These are phyloP conservation scores for Vitis hybrid DNA, from an alignment of 177 flowering plant species.

Conservation along the genomic window DNA sequence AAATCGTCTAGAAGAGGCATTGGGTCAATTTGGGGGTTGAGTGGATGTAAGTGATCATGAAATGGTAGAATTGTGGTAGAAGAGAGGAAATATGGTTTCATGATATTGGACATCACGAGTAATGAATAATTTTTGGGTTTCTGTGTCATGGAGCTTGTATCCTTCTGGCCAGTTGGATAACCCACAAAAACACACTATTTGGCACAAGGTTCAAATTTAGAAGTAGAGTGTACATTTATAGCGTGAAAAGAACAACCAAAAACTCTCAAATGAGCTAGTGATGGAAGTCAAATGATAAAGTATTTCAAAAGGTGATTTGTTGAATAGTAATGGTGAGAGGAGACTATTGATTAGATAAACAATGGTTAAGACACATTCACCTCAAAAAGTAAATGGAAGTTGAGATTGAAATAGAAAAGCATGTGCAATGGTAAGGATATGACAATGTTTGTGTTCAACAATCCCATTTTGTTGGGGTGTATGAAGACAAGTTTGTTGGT, in stretches of 20 bases:
- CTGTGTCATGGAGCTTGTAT: neutral
- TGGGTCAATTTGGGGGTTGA: no score
- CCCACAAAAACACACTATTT: neutral
- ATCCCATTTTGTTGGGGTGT: constrained; percentile 12
- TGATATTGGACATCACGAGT: constrained; percentile 12
- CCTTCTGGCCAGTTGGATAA: constrained; percentile 3
- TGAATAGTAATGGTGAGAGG: neutral
- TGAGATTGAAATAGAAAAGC: neutral
- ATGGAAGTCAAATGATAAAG: constrained; percentile 9
- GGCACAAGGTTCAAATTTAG: constrained; percentile 10
- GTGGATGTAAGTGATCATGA: no score
- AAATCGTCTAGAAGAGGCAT: no score
- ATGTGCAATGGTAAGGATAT: constrained; percentile 9
- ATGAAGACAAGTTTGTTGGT: constrained; percentile 5
- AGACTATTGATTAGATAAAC: neutral
- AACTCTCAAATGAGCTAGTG: constrained; percentile 6
- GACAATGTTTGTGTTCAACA: constrained; percentile 5
- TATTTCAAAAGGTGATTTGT: no score
- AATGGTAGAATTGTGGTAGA: no score
- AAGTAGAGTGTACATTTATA: neutral
- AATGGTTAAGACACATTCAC: constrained; percentile 7
- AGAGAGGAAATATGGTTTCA: constrained; percentile 4
- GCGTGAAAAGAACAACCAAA: neutral
- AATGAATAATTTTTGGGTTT: neutral
- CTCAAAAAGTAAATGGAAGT: constrained; percentile 5